Conservation (phyloP, 2,329 filamentous ascomycete species). For the Cercospora berteroae region DNA sequence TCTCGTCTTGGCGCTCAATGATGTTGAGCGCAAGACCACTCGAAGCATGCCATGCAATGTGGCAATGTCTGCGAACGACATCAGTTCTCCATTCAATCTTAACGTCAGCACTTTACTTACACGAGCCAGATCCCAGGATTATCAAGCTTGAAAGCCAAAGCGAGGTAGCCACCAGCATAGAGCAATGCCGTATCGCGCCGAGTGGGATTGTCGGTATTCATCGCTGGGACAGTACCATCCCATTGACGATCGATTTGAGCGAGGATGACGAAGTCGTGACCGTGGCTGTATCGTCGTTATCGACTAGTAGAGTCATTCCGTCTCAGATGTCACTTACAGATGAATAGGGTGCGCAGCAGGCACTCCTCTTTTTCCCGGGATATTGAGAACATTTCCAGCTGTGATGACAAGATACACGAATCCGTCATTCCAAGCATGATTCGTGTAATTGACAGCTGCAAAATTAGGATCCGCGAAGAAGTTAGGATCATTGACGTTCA, state of each 20-base stretch:
- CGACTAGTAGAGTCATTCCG: neutral
- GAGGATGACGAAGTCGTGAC: constrained; percentile 36
- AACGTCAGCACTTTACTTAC: constrained; percentile 10
- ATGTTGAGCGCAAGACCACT: constrained; percentile 30
- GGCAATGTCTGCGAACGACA: constrained; percentile 20
- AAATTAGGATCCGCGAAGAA: constrained; percentile 13
- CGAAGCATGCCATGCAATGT: constrained; percentile 31
- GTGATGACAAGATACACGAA: constrained; percentile 36
- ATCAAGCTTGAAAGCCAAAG: constrained; percentile 51
- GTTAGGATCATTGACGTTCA: constrained; percentile 28
- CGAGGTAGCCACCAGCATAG: constrained; percentile 47
- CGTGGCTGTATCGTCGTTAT: constrained; percentile 42
- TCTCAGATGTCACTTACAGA: constrained; percentile 11
- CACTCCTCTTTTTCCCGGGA: constrained; percentile 14
- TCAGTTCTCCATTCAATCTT: neutral
- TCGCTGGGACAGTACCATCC: constrained; percentile 32
- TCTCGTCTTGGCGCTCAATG: constrained; percentile 27
- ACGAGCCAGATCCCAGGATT: constrained; percentile 54
- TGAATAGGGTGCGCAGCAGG: constrained; percentile 35
- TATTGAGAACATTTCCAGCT: constrained; percentile 19
- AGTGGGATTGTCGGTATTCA: constrained; percentile 44
- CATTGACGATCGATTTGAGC: constrained; percentile 22
- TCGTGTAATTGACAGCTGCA: constrained; percentile 19
- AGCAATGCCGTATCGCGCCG: constrained; percentile 50
- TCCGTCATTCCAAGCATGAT: constrained; percentile 22